Evolutionary conservation across 2,329 filamentous ascomycete genomes (phyloP).

Genomic region (Fonsecaea erecta): DNA sequence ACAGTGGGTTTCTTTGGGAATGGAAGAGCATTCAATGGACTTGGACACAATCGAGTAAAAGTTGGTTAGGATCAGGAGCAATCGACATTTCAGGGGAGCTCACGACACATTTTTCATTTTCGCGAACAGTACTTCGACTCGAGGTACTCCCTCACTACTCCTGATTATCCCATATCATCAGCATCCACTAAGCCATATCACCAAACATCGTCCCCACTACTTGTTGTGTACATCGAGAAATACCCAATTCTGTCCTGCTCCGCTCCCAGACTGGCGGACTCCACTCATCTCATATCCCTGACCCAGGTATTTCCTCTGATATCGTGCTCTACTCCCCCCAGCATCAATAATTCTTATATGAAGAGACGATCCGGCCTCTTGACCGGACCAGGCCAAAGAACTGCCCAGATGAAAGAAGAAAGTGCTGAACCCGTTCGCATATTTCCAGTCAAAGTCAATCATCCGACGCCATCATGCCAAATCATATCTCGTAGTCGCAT

Average conservation of each 20-base stretch:
- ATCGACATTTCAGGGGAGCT: background rate
- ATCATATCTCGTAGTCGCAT: conserved; percentile 36
- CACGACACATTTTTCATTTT: background rate
- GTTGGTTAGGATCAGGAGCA: background rate
- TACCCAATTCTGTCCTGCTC: background rate
- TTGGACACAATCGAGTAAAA: background rate
- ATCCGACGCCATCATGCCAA: conserved; percentile 30
- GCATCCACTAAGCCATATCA: background rate
- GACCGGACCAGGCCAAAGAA: background rate
- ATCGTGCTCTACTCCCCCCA: background rate
- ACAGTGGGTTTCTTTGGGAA: background rate
- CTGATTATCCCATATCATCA: conserved; percentile 1
- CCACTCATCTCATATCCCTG: background rate
- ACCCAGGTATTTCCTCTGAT: background rate
- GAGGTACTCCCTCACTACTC: background rate
- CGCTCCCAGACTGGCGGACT: conserved; percentile 1
- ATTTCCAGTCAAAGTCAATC: background rate
- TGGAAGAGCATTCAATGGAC: background rate
- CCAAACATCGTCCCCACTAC: background rate
- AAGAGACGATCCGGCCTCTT: background rate
- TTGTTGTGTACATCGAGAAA: conserved; percentile 3
- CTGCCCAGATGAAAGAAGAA: background rate
- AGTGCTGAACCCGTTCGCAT: background rate
- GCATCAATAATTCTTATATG: background rate
- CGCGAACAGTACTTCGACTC: background rate